Evolutionary conservation across 176 grass and related monocot species (phyloP).

Genomic region (Dendrocalamus sinicus): DNA sequence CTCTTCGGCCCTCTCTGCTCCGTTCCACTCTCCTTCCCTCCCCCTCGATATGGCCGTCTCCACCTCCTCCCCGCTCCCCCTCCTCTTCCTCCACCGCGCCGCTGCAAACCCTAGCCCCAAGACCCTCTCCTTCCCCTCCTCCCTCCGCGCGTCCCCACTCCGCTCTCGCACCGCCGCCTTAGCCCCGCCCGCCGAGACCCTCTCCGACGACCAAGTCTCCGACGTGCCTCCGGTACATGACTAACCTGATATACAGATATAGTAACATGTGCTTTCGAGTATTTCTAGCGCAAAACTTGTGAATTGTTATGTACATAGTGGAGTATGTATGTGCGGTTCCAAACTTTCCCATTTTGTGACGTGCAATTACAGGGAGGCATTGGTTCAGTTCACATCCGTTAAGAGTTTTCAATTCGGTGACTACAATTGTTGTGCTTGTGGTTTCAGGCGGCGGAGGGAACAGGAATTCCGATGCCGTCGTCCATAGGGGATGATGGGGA

Average conservation of each 20-base stretch:
- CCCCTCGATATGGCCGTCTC: conserved; percentile 53
- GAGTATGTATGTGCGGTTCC: background rate
- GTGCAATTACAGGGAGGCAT: background rate
- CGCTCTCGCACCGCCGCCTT: conserved; percentile 48
- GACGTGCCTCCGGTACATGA: conserved; percentile 48
- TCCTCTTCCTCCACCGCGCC: conserved; percentile 54
- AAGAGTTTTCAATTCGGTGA: background rate
- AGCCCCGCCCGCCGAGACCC: conserved; percentile 42
- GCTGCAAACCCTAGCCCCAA: conserved; percentile 39
- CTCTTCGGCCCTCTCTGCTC: background rate
- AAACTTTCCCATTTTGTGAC: background rate
- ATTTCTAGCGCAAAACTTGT: background rate
- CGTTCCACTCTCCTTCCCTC: background rate
- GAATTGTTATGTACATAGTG: background rate
- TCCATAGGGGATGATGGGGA: conserved; percentile 60
- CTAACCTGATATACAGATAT: background rate
- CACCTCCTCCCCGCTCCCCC: conserved; percentile 34
- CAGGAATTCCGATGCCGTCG: conserved; percentile 53
- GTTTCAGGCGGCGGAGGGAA: conserved; percentile 46
- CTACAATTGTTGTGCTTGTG: background rate
- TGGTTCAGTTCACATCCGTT: background rate
- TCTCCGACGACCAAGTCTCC: conserved; percentile 39
- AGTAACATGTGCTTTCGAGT: background rate
- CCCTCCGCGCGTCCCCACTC: conserved; percentile 39
- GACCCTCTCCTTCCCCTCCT: conserved; percentile 42